Evolutionary conservation across 257 asterid species (phyloP).

Genomic region (Nicotiana attenuata): DNA sequence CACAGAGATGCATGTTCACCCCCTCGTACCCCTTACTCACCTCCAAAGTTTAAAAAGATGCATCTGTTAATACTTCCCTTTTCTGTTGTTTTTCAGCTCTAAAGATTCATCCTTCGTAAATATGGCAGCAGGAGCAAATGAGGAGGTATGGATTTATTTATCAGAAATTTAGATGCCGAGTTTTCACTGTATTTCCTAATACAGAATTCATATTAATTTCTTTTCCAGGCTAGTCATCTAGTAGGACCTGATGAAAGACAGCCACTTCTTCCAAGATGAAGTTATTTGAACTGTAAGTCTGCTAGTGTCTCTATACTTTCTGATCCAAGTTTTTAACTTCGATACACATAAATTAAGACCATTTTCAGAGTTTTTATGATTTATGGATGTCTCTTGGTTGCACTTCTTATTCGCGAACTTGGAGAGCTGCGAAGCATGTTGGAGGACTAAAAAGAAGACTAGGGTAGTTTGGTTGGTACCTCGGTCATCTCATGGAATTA

Average conservation of each 20-base stretch:
- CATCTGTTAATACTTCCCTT: conserved; percentile 1
- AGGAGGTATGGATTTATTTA: conserved; percentile 48
- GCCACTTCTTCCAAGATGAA: conserved; percentile 20
- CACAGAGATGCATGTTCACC: conserved; percentile 3
- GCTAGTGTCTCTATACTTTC: conserved; percentile 9
- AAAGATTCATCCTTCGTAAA: conserved; percentile 72
- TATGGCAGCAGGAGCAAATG: conserved; percentile 89
- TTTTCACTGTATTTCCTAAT: conserved; percentile 1
- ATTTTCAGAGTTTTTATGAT: neutral
- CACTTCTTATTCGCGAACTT: neutral
- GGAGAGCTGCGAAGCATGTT: neutral
- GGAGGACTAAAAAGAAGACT: neutral
- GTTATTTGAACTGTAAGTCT: conserved; percentile 3
- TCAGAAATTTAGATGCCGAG: neutral
- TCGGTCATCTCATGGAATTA: neutral
- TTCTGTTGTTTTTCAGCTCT: conserved; percentile 38
- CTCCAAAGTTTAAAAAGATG: neutral
- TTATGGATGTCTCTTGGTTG: neutral
- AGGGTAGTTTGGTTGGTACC: neutral
- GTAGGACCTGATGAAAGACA: conserved; percentile 15
- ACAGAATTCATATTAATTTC: neutral
- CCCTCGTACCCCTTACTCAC: neutral
- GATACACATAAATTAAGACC: neutral
- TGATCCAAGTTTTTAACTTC: neutral
- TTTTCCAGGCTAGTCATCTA: conserved; percentile 17